A percentile compares a stretch with the other conserved stretches of the same genome.
Evolutionary conservation across 352 stramenopile species (phyloP).

Genomic region (Phytophthora cryptogea): DNA sequence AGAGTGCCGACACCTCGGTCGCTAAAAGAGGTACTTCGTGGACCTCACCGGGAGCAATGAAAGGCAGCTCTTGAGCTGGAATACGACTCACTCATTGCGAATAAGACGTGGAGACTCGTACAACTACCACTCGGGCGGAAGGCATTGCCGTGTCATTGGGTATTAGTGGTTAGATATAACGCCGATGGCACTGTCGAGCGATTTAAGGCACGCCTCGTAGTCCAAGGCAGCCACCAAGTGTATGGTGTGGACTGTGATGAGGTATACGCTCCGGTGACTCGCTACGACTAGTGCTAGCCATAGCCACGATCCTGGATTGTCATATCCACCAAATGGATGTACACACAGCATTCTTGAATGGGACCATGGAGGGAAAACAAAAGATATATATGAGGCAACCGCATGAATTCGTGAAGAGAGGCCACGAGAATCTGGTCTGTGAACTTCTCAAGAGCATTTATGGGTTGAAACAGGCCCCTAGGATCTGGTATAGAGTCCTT

Average conservation of each 20-base stretch:
- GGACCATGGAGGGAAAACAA: conserved; percentile 3
- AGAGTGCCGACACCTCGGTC: not conserved
- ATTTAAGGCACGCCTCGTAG: conserved; percentile 8
- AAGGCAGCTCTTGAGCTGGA: conserved; percentile 3
- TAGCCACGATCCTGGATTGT: conserved; percentile 4
- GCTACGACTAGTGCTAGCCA: conserved; percentile 1
- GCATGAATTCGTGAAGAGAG: conserved; percentile 13
- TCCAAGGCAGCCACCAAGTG: conserved; percentile 16
- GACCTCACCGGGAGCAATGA: conserved; percentile 2
- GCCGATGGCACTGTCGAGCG: conserved; percentile 6
- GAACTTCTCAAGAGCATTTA: not conserved
- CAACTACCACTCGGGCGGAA: not conserved
- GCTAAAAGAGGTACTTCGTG: not conserved
- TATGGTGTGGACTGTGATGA: conserved; percentile 7
- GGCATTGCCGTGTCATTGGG: conserved; percentile 3
- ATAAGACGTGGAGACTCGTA: conserved; percentile 6
- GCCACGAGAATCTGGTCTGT: not conserved
- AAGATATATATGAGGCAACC: conserved; percentile 7
- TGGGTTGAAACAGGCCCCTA: not conserved
- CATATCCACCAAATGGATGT: conserved; percentile 15
- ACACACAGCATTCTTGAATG: conserved; percentile 16
- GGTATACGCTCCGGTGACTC: conserved; percentile 8
- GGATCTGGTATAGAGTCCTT: conserved; percentile 29
- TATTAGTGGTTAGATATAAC: conserved; percentile 7
- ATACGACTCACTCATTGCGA: conserved; percentile 4